Percentiles rank a stretch among this genome's conserved stretches.
These are phyloP conservation scores for Psidium guajava DNA, from an alignment of 345 rosid species.

Conservation along the genomic window DNA sequence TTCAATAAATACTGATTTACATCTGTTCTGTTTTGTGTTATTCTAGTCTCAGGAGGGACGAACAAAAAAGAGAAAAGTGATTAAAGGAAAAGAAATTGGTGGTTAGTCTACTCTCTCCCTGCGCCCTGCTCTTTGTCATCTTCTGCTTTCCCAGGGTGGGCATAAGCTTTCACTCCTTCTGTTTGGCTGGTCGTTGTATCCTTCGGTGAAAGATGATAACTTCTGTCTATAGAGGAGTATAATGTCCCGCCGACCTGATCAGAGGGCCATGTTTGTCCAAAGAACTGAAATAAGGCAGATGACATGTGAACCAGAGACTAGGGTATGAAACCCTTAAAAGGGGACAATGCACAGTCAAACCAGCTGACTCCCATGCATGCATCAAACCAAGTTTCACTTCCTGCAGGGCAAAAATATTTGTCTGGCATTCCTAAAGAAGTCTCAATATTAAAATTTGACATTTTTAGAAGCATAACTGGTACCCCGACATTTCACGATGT, in stretches of 20 bases:
- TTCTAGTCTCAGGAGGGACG: conserved; percentile 23
- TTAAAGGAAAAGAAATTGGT: conserved; percentile 11
- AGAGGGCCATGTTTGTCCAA: neutral
- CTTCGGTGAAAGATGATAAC: neutral
- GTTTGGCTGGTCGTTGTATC: neutral
- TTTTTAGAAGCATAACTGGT: neutral
- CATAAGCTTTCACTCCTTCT: neutral
- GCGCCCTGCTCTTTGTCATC: neutral
- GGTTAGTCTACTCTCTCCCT: neutral
- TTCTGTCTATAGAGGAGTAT: neutral
- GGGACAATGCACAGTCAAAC: neutral
- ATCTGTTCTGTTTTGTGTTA: neutral
- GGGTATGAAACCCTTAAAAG: neutral
- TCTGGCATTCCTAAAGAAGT: neutral
- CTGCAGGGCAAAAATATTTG: neutral
- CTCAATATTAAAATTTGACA: neutral
- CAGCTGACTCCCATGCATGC: neutral
- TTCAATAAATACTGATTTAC: neutral
- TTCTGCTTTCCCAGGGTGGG: neutral
- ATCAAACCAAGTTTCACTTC: neutral
- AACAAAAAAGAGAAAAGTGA: conserved; percentile 23
- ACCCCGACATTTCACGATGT: neutral
- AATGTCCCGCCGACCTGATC: neutral
- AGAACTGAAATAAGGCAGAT: neutral
- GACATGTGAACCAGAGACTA: neutral